Percentiles rank a stretch among this genome's conserved stretches.
These are phyloP conservation scores for Irpex lacteus DNA, from an alignment of 1,284 basidiomycete genomes.

Conservation along the genomic window DNA sequence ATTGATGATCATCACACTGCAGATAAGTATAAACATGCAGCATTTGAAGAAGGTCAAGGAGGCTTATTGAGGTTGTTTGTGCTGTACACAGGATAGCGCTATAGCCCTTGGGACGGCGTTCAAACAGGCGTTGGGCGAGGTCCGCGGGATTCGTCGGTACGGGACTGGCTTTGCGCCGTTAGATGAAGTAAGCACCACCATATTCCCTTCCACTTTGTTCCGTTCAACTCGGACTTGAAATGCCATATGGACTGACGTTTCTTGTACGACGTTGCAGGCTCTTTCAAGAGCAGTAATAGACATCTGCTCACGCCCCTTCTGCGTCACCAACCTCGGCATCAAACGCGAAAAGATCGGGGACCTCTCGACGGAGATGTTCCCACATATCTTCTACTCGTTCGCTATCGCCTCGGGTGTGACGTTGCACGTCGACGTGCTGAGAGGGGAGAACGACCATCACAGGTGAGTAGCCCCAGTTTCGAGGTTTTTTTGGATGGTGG, in stretches of 20 bases:
- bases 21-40: constrained; percentile 57
- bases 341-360: constrained; percentile 98
- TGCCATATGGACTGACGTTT: constrained; percentile 8
- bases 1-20: constrained; percentile 99
- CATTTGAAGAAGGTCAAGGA: too few relatives aligned
- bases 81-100: constrained; percentile 79
- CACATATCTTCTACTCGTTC: constrained; percentile 92
- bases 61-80: too few relatives aligned
- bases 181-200: too few relatives aligned
- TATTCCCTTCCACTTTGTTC: too few relatives aligned
- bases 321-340: constrained; percentile 87
- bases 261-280: constrained; percentile 52
- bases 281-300: constrained; percentile 96
- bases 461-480: constrained; percentile 51
- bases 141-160: constrained; percentile 93
- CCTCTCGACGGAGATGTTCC: constrained; percentile 96
- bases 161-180: constrained; percentile 96
- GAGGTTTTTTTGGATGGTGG: constrained; percentile 6
- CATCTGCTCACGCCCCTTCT: constrained; percentile 96
- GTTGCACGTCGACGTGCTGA: constrained; percentile 89
- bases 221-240: too few relatives aligned
- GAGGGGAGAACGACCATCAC: constrained; percentile 98
- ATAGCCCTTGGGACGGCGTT: constrained; percentile 93
- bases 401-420: constrained; percentile 90
- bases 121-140: constrained; percentile 93